Percentiles rank a stretch among this genome's conserved stretches.
These are phyloP conservation scores for Talaromyces albobiverticillius DNA, from an alignment of 2,329 filamentous ascomycete genomes.

Conservation along the genomic window DNA sequence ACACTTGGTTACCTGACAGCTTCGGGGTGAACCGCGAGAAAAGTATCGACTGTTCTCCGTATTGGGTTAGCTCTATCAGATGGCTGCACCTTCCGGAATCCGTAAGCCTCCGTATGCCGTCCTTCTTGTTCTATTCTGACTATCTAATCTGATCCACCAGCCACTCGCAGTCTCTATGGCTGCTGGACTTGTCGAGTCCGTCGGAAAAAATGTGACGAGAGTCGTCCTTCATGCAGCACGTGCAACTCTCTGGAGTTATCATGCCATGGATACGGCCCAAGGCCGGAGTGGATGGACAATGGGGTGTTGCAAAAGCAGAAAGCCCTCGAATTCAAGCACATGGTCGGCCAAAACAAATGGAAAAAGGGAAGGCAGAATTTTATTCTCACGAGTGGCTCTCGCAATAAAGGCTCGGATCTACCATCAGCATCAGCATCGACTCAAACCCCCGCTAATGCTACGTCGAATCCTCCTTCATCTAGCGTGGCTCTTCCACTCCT, in stretches of 20 bases:
- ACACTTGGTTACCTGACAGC: too few species aligned
- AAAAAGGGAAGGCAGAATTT: neutral
- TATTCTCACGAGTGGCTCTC: neutral
- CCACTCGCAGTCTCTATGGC: conserved; percentile 31
- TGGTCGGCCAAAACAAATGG: conserved; percentile 1
- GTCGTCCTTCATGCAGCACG: conserved; percentile 60
- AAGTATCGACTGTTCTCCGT: too few species aligned
- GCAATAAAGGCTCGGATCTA: neutral
- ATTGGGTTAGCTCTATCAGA: too few species aligned
- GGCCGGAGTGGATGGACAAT: conserved; percentile 24
- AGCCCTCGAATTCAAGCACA: neutral
- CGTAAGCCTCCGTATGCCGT: too few species aligned
- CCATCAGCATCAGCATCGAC: neutral
- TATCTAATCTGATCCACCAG: too few species aligned
- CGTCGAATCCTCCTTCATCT: neutral
- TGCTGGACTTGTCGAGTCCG: conserved; percentile 67
- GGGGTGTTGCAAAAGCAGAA: neutral
- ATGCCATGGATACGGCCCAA: conserved; percentile 25
- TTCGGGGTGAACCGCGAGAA: too few species aligned
- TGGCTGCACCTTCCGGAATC: too few species aligned
- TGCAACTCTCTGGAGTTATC: conserved; percentile 42
- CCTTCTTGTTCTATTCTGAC: too few species aligned
- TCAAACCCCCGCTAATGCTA: neutral
- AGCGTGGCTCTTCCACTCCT: too few species aligned
- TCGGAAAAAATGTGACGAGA: conserved; percentile 69